A percentile compares a stretch with the other conserved stretches of the same genome.
These are phyloP conservation scores for Cystobasidium tubakii DNA, from an alignment of 768 basidiomycete species.

Conservation along the genomic window DNA sequence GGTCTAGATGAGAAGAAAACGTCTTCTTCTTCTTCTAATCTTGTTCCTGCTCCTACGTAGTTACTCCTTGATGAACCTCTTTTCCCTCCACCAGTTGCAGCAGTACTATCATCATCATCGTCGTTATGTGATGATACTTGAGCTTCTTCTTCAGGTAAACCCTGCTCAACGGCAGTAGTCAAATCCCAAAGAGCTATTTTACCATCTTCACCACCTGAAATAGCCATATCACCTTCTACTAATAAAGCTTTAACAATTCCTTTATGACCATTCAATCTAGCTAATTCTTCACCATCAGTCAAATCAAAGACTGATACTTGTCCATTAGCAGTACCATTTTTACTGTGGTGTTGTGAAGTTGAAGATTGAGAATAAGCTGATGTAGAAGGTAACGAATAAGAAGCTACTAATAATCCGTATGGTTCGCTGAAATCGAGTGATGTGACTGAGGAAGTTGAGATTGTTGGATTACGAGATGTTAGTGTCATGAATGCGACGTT, in stretches of 20 bases:
- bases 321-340: conserved; percentile 57
- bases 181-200: conserved; percentile 86
- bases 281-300: conserved; percentile 77
- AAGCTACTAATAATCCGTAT: conserved; percentile 84
- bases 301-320: conserved; percentile 87
- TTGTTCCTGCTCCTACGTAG: not conserved
- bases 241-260: conserved; percentile 75
- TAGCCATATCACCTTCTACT: conserved; percentile 81
- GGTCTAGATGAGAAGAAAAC: conserved; percentile 18
- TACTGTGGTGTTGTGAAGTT: not conserved
- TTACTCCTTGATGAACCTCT: not conserved
- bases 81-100: not conserved
- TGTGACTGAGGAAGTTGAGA: conserved; percentile 52
- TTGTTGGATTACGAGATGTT: conserved; percentile 66
- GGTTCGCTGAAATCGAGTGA: conserved; percentile 94
- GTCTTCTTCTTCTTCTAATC: conserved; percentile 14
- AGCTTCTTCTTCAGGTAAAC: not conserved
- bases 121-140: not conserved
- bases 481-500: conserved; percentile 94
- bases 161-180: conserved; percentile 53
- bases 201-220: conserved; percentile 85
- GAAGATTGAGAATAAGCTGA: conserved; percentile 2
- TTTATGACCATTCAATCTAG: conserved; percentile 62
- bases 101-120: not conserved
- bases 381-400: conserved; percentile 59